Percentiles rank a stretch among this genome's conserved stretches.
Conservation (phyloP, 2,329 filamentous ascomycete species). For the Cryphonectria radicalis region DNA sequence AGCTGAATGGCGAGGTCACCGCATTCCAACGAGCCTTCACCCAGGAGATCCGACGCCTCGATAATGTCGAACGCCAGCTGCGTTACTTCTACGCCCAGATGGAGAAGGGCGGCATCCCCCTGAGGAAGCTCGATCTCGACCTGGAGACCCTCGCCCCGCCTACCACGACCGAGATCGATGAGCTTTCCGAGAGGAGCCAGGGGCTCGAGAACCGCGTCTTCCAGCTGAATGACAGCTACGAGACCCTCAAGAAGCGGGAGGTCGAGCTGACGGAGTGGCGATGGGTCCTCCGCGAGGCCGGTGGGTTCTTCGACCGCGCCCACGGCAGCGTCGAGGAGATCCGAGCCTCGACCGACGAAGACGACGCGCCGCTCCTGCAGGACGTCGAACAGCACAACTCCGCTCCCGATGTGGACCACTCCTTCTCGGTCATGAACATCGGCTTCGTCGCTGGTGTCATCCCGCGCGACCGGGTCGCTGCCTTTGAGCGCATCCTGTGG, state of each 20-base stretch:
- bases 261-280: slow-evolving; percentile 98
- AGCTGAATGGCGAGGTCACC: slow-evolving; percentile 92
- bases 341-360: slow-evolving; percentile 83
- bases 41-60: slow-evolving; percentile 93
- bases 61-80: slow-evolving; percentile 97
- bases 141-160: slow-evolving; percentile 83
- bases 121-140: slow-evolving; percentile 91
- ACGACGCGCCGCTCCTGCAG: slow-evolving; percentile 89
- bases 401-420: slow-evolving; percentile 73
- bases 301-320: slow-evolving; percentile 95
- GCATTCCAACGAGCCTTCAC: slow-evolving; percentile 98
- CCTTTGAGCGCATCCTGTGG: slow-evolving; percentile 98
- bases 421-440: slow-evolving; percentile 98
- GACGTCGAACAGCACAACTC: slow-evolving; percentile 84
- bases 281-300: slow-evolving; percentile 95
- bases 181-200: slow-evolving; percentile 90
- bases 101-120: slow-evolving; percentile 85
- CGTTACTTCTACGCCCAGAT: slow-evolving; percentile 96
- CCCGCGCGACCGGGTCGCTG: slow-evolving; percentile 85
- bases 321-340: slow-evolving; percentile 98
- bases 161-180: slow-evolving; percentile 93
- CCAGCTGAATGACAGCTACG: slow-evolving; percentile 96
- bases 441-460: slow-evolving; percentile 98
- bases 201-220: slow-evolving; percentile 88
- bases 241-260: slow-evolving; percentile 96